Percentiles rank a stretch among this genome's conserved stretches.
Evolutionary conservation across 192 early-diverging fungal genomes (phyloP).

Genomic region (Mortierella claussenii): DNA sequence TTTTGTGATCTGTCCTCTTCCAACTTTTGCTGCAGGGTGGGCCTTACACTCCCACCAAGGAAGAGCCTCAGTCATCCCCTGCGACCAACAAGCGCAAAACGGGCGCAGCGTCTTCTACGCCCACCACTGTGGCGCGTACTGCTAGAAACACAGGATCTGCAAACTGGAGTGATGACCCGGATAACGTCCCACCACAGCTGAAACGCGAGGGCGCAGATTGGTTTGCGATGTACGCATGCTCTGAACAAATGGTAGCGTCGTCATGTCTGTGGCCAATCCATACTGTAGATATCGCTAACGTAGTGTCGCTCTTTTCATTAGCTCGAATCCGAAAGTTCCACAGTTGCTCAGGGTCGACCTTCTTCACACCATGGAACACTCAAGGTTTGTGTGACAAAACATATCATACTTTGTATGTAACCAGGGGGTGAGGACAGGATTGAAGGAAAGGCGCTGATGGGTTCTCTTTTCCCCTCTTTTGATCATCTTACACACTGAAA

Average conservation of each 20-base stretch:
- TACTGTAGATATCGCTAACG: too few relatives aligned
- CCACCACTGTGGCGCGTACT: slow-evolving; percentile 20
- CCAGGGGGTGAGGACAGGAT: too few relatives aligned
- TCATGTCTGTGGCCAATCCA: too few relatives aligned
- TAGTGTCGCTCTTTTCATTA: too few relatives aligned
- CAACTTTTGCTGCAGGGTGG: slow-evolving; percentile 10
- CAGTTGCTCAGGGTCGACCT: slow-evolving; percentile 72
- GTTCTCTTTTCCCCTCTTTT: too few relatives aligned
- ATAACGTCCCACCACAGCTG: slow-evolving; percentile 75
- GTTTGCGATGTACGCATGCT: slow-evolving; percentile 81
- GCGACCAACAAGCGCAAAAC: slow-evolving; percentile 32
- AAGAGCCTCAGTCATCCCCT: slow-evolving; percentile 30
- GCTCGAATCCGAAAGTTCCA: slow-evolving; percentile 74
- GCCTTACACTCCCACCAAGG: slow-evolving; percentile 21
- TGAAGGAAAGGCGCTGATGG: too few relatives aligned
- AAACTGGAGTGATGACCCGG: slow-evolving; percentile 69
- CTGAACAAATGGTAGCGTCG: too few relatives aligned
- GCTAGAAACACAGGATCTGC: slow-evolving; percentile 12
- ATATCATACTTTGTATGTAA: too few relatives aligned
- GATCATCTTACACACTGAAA: slow-evolving; percentile 52
- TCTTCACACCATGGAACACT: slow-evolving; percentile 66
- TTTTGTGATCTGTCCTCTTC: too few relatives aligned
- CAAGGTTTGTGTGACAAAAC: slow-evolving; percentile 35
- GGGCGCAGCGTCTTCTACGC: slow-evolving; percentile 20
- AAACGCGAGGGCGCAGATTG: slow-evolving; percentile 90